phyloP scores from a whole-genome alignment of 2,329 filamentous ascomycete genomes.

The Incumbomyces delicatus region DNA sequence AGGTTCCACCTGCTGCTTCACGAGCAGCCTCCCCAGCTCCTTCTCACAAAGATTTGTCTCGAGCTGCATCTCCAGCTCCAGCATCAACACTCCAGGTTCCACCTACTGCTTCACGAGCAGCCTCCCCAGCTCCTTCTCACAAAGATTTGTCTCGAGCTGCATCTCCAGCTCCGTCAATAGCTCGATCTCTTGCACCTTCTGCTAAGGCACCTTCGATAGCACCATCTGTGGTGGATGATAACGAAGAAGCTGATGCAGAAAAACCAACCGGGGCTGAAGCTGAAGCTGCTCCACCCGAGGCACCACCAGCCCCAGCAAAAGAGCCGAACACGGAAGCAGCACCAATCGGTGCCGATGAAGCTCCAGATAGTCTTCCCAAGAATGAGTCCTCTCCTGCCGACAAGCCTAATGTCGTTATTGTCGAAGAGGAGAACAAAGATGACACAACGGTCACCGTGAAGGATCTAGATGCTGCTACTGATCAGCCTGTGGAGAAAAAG shows the following conservation, averaged over 20 bases:
- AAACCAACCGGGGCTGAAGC: not conserved
- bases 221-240: not conserved
- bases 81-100: not conserved
- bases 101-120: not conserved
- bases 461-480: not conserved
- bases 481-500: not conserved
- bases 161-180: not conserved
- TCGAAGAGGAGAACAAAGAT: constrained; percentile 8
- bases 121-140: not conserved
- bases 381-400: not conserved
- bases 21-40: not conserved
- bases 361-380: not conserved
- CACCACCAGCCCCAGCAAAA: not conserved
- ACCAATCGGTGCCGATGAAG: not conserved
- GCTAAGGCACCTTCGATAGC: not conserved
- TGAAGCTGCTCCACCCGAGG: not conserved
- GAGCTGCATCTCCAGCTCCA: not conserved
- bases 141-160: not conserved
- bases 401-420: not conserved
- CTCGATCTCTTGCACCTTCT: not conserved
- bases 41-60: not conserved
- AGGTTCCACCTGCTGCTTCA: not conserved
- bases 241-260: not conserved
- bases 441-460: not conserved
- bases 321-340: not conserved